Conservation (phyloP, 2,329 filamentous ascomycete genomes). For the Stylonectria norvegica region DNA sequence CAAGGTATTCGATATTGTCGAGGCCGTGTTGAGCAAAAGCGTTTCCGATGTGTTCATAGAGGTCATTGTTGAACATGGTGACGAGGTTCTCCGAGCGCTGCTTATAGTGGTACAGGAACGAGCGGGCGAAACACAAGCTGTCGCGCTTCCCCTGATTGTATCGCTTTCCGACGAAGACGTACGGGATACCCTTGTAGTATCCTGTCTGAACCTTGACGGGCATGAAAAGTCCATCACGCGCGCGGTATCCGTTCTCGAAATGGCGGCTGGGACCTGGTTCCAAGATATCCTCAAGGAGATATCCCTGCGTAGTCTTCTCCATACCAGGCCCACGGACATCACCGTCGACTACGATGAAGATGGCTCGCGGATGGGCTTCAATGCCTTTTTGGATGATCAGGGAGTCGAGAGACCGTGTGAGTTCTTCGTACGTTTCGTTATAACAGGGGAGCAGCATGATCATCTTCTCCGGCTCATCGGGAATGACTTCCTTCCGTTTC, state of each 20-base stretch:
- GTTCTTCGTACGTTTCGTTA: slow-evolving; percentile 45
- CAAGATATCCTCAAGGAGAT: slow-evolving; percentile 46
- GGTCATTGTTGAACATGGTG: slow-evolving; percentile 45
- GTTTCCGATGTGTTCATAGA: slow-evolving; percentile 40
- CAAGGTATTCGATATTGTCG: slow-evolving; percentile 40
- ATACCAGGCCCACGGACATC: slow-evolving; percentile 45
- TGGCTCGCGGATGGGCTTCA: slow-evolving; percentile 38
- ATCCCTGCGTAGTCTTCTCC: slow-evolving; percentile 46
- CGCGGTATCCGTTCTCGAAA: slow-evolving; percentile 44
- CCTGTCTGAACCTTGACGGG: slow-evolving; percentile 43
- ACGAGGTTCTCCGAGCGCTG: slow-evolving; percentile 38
- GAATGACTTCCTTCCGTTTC: slow-evolving; percentile 30
- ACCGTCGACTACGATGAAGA: slow-evolving; percentile 48
- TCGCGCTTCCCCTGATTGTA: slow-evolving; percentile 50
- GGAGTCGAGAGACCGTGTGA: slow-evolving; percentile 44
- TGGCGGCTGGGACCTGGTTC: slow-evolving; percentile 30
- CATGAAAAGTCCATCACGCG: slow-evolving; percentile 45
- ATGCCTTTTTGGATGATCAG: slow-evolving; percentile 43
- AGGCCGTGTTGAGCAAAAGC: slow-evolving; percentile 38
- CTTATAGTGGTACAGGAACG: slow-evolving; percentile 48
- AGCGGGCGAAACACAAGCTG: slow-evolving; percentile 47
- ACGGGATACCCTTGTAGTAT: slow-evolving; percentile 44
- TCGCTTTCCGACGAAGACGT: slow-evolving; percentile 46
- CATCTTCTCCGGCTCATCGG: slow-evolving; percentile 41
- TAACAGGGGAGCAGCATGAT: slow-evolving; percentile 48